Evolutionary conservation across 2,329 filamentous ascomycete genomes (phyloP).

Genomic region (Metarhizium brunneum): DNA sequence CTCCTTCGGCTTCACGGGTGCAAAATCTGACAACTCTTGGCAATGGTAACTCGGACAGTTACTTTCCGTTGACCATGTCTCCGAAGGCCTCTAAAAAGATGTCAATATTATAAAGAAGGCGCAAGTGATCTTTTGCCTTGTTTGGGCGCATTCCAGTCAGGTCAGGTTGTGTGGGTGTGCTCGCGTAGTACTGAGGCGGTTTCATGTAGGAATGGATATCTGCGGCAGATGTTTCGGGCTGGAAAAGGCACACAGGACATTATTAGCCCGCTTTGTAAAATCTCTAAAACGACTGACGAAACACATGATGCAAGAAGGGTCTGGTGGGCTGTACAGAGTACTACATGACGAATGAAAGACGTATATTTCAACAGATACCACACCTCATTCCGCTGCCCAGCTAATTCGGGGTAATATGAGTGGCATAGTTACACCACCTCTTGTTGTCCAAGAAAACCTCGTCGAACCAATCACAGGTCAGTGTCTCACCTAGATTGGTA

Average conservation of each 20-base stretch:
- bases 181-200: background rate
- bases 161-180: background rate
- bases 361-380: background rate
- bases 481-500: too few relatives aligned
- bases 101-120: background rate
- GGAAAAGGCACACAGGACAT: background rate
- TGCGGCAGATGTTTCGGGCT: background rate
- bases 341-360: background rate
- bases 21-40: constrained; percentile 16
- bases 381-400: too few relatives aligned
- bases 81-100: constrained; percentile 23
- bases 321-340: background rate
- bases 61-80: constrained; percentile 29
- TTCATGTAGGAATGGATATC: background rate
- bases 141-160: too few relatives aligned
- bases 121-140: background rate
- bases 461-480: too few relatives aligned
- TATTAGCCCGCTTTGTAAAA: background rate
- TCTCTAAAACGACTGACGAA: background rate
- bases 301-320: background rate
- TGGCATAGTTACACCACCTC: background rate
- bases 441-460: background rate
- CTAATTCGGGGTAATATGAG: too few relatives aligned
- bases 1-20: constrained; percentile 31
- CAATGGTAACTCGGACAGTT: constrained; percentile 26